Evolutionary conservation across 1,139 yeast genomes (phyloP).

Genomic region (Geotrichum bryndzae): DNA sequence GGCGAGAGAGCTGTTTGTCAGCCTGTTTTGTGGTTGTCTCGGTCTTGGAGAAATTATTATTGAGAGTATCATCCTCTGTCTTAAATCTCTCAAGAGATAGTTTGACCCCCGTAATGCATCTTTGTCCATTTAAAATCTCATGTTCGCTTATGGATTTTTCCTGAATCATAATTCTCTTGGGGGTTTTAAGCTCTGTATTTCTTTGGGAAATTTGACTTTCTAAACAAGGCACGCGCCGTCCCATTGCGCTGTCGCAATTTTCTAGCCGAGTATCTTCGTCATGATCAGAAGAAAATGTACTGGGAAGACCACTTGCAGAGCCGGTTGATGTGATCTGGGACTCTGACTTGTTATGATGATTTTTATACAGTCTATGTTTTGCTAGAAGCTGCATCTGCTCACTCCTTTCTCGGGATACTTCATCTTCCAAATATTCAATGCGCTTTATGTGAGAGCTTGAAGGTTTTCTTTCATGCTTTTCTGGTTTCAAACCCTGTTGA

Average conservation of each 20-base stretch:
- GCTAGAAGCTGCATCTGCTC: slow-evolving; percentile 23
- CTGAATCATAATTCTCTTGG: background rate
- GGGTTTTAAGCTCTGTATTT: background rate
- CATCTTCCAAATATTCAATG: slow-evolving; percentile 24
- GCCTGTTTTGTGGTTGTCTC: slow-evolving; percentile 11
- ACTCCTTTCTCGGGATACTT: slow-evolving; percentile 23
- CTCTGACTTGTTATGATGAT: background rate
- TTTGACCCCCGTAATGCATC: background rate
- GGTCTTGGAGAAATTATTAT: slow-evolving; percentile 11
- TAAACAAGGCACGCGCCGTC: background rate
- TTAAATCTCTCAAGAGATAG: background rate
- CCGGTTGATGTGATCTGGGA: background rate
- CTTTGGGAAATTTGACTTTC: background rate
- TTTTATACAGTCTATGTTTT: slow-evolving; percentile 13
- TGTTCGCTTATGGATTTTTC: background rate
- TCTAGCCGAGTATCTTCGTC: background rate
- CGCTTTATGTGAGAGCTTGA: slow-evolving; percentile 25
- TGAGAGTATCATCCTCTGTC: slow-evolving; percentile 1
- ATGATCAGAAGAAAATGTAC: background rate
- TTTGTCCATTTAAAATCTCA: background rate
- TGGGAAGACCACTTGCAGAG: background rate
- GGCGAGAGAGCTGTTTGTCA: background rate
- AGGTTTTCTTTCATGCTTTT: slow-evolving; percentile 27
- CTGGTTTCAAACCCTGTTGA: slow-evolving; percentile 30
- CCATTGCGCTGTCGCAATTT: background rate